These are phyloP conservation scores for Vaccinium vitisidaea DNA, from an alignment of 148 eudicot species.

Conservation along the genomic window DNA sequence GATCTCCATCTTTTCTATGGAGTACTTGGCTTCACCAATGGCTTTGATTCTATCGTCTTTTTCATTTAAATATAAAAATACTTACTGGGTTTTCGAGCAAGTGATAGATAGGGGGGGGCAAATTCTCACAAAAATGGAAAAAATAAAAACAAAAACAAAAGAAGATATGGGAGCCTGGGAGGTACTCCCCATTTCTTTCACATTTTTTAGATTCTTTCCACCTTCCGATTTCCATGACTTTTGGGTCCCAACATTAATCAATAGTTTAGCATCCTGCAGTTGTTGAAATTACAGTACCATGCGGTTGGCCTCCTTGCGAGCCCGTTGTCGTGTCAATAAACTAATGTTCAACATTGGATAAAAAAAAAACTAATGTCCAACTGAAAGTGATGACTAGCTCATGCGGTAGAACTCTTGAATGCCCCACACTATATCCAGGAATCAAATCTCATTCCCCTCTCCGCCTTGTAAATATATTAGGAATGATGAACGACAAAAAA, in stretches of 20 bases:
- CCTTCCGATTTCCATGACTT: neutral
- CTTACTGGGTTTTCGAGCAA: neutral
- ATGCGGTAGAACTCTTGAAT: no score
- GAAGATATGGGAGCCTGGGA: no score
- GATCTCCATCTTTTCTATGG: neutral
- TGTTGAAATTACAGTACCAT: neutral
- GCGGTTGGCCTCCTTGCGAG: neutral
- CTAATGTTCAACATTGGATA: neutral
- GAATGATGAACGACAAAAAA: no score
- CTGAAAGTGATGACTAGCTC: no score
- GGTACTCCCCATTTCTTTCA: neutral
- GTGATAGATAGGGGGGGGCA: neutral
- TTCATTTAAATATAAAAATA: neutral
- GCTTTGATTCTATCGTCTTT: slow-evolving; percentile 24
- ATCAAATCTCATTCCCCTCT: no score
- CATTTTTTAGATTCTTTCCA: slow-evolving; percentile 5
- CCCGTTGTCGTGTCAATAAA: neutral
- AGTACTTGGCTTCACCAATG: slow-evolving; percentile 9
- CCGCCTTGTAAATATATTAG: no score
- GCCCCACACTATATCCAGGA: no score
- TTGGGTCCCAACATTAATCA: neutral
- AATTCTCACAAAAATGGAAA: no score
- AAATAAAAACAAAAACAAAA: no score
- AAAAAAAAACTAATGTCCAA: no score
- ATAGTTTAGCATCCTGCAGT: neutral